Conservation (phyloP, 2,329 filamentous ascomycete species). For the Westerdykella sp. region DNA sequence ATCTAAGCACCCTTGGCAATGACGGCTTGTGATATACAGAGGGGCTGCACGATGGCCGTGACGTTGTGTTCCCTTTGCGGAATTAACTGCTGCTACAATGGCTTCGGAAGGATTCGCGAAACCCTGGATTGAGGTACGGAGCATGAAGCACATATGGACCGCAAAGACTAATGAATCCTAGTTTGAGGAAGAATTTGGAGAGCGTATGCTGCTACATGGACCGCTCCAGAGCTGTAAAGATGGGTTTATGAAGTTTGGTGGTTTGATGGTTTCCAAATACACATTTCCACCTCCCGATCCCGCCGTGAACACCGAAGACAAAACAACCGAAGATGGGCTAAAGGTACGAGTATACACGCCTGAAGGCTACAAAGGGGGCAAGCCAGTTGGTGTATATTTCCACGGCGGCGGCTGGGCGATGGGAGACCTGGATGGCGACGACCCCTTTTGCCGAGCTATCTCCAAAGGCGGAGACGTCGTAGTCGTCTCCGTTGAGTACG, state of each 20-base stretch:
- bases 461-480: constrained; percentile 22
- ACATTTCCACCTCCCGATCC: constrained; percentile 27
- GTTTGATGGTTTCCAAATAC: constrained; percentile 18
- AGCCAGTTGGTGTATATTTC: constrained; percentile 31
- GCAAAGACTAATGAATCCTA: constrained; percentile 8
- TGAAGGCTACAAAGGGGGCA: constrained; percentile 21
- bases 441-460: constrained; percentile 21
- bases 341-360: constrained; percentile 35
- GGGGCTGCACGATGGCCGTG: constrained; percentile 4
- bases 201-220: constrained; percentile 20
- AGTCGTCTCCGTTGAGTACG: constrained; percentile 33
- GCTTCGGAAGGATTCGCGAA: constrained; percentile 20
- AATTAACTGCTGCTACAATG: constrained; percentile 4
- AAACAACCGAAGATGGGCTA: constrained; percentile 17
- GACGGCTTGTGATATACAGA: constrained; percentile 1
- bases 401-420: constrained; percentile 37
- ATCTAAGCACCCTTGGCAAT: constrained; percentile 1
- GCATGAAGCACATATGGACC: neutral
- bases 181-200: constrained; percentile 30
- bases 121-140: constrained; percentile 22
- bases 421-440: constrained; percentile 32
- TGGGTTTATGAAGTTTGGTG: constrained; percentile 15
- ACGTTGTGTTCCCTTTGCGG: neutral
- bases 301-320: constrained; percentile 28
- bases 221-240: constrained; percentile 16